Conservation (phyloP, 108 stramenopile genomes). For the Schizochytrium sp. region DNA sequence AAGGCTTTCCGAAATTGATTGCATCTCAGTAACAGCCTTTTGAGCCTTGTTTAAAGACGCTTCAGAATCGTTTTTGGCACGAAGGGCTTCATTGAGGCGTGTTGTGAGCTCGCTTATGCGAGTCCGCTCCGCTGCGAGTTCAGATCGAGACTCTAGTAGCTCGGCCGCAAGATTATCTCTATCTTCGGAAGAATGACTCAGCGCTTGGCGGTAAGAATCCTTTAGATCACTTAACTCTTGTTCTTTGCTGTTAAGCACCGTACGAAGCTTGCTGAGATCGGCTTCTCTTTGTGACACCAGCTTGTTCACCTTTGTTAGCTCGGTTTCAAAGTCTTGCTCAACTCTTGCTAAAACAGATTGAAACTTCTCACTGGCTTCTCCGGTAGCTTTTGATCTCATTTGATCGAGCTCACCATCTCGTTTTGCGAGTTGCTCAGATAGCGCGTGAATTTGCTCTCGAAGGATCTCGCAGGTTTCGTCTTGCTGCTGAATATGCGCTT, state of each 20-base stretch:
- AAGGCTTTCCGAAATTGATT: neutral
- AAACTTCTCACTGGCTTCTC: slow-evolving; percentile 12
- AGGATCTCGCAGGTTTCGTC: neutral
- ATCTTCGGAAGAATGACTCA: no score
- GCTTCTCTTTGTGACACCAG: no score
- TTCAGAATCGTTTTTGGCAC: neutral
- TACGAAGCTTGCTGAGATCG: neutral
- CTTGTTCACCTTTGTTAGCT: no score
- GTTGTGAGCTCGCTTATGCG: neutral
- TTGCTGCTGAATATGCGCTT: neutral
- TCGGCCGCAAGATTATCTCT: neutral
- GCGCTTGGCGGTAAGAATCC: no score
- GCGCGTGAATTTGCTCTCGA: neutral
- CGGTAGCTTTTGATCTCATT: neutral
- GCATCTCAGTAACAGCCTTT: neutral
- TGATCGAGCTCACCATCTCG: neutral
- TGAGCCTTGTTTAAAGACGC: neutral
- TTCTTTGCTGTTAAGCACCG: neutral
- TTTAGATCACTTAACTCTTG: no score
- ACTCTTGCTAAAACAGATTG: neutral
- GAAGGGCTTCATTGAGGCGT: neutral
- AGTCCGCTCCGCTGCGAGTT: neutral
- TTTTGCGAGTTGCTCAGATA: neutral
- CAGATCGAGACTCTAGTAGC: neutral
- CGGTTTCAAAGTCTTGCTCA: no score